Base-by-base conservation (phyloP, 108 stramenopile genomes). In the Conticribra guillardii region DNA sequence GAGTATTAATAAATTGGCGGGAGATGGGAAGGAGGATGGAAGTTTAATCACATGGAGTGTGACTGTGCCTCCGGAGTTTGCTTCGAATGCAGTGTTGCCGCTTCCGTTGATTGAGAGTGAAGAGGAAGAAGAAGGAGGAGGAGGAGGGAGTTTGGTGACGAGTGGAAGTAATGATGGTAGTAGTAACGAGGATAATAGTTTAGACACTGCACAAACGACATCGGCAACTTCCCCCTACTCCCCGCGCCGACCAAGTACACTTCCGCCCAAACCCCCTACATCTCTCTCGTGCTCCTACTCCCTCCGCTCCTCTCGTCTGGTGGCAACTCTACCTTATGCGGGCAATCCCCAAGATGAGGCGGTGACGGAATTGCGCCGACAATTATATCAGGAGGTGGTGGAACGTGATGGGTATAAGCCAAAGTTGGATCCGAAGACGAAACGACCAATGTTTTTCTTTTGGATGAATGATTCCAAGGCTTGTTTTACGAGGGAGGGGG, bases 361-460 rank as follows among this genome's bases (percentile, higher is more conserved):
- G 22, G 85, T 94, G 29, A 60, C 89, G 19, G 60, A 81, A 23
- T 56, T 87, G 23, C 84, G 93, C 33, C 84, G 88, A 69, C 54
- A 79, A 21, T 70, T 94, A 45, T 94, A 89, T 69, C 81, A 91
- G 34, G 64, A 85, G 65, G 87, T 85, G 9, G 61, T 88, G 24
- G 76, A 73, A 23, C 81, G 79, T 24, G 93, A 94, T 69, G 93
- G 90, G 1, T 82, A 71, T 23, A 82, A 79, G 45, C 89, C 90
- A 8, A 89, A 87, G 58, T 57, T 90, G 29, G 89, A 88, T 53
- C 68, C 68, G 0, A 69, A 46, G 17, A 84, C 84, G n/a, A 86
- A 88, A 29, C 69, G 89, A 34, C 93, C 93, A 1, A 72, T 70
- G n/a, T 91, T 94, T 67, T 91, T 91, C 78, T 94, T 92, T 79